A percentile compares a stretch with the other conserved stretches of the same genome.
Evolutionary conservation across 2,329 filamentous ascomycete genomes (phyloP).

Genomic region (Onygenales sp.): DNA sequence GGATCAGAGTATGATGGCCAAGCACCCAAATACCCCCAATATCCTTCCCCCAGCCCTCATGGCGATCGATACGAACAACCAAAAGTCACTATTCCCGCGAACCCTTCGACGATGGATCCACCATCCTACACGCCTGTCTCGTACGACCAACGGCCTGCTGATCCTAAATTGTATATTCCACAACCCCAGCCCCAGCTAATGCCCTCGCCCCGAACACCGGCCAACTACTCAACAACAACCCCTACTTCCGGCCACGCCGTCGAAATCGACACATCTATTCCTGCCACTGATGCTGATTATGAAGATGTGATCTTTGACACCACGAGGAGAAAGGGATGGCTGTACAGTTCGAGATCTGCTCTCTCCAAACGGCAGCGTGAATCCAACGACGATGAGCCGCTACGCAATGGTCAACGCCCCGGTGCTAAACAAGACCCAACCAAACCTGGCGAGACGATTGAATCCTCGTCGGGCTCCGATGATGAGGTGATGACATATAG

Average conservation of each 20-base stretch:
- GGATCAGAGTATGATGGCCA: conserved; percentile 23
- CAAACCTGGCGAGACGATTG: background rate
- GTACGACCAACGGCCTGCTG: background rate
- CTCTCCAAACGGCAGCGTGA: background rate
- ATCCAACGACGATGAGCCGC: background rate
- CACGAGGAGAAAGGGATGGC: background rate
- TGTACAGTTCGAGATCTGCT: background rate
- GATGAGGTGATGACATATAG: conserved; percentile 16
- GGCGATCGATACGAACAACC: conserved; percentile 17
- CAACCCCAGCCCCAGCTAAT: background rate
- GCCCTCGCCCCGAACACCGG: background rate
- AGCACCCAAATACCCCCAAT: conserved; percentile 18
- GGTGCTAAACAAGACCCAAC: background rate
- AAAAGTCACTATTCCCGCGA: conserved; percentile 20
- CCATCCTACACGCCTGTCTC: background rate
- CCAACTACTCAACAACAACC: background rate
- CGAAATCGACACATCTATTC: background rate
- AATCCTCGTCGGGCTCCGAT: background rate
- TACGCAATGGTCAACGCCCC: conserved; percentile 1
- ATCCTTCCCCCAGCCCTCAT: conserved; percentile 11
- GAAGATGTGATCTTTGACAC: too few relatives aligned
- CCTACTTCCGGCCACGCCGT: background rate
- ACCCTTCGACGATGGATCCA: background rate
- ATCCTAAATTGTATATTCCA: background rate
- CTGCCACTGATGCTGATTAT: background rate